Conservation (phyloP, 305 asterid species). For the Solanum hybrid region DNA sequence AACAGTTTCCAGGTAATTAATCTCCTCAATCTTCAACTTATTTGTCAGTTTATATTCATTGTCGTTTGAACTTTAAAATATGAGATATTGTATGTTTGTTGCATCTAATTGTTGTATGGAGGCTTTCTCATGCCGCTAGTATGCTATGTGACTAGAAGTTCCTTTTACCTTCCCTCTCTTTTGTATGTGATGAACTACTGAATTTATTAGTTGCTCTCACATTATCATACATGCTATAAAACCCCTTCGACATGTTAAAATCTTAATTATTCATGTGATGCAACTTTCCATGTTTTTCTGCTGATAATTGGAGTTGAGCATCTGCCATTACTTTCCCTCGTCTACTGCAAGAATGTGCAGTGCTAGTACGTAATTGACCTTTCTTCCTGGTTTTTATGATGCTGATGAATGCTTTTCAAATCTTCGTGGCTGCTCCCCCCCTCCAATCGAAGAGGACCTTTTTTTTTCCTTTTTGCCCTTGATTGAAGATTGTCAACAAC, state of each 20-base stretch:
- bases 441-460: neutral
- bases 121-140: neutral
- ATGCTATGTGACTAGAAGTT: neutral
- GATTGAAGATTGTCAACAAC: neutral
- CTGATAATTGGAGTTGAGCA: neutral
- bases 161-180: neutral
- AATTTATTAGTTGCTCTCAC: neutral
- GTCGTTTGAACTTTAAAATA: neutral
- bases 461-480: neutral
- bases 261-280: neutral
- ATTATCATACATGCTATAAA: neutral
- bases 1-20: conserved; percentile 76
- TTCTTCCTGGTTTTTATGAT: neutral
- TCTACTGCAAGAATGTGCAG: neutral
- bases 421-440: neutral
- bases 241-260: neutral
- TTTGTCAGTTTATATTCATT: neutral
- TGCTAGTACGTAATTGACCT: neutral
- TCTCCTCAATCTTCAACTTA: neutral
- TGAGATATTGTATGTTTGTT: neutral
- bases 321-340: neutral
- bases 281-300: neutral
- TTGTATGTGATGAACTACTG: neutral
- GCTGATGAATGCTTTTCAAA: neutral
- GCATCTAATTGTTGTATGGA: neutral